Evolutionary conservation across 768 basidiomycete species (phyloP).

Genomic region (Amanita thiersii): DNA sequence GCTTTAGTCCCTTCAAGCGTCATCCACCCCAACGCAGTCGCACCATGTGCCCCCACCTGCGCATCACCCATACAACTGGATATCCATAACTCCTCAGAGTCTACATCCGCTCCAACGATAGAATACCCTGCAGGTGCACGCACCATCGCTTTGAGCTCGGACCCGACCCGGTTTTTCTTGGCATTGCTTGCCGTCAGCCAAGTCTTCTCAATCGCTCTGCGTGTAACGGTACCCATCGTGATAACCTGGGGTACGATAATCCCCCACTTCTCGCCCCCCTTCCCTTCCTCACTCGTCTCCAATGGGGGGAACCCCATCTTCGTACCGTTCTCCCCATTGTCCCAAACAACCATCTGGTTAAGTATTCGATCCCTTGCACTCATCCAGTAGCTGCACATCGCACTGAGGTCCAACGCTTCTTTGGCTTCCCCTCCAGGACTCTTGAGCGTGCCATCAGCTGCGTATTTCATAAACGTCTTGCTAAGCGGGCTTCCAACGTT

Average conservation of each 20-base stretch:
- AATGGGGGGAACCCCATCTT: background rate
- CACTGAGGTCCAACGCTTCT: constrained; percentile 86
- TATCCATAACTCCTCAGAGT: constrained; percentile 99
- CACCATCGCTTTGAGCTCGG: constrained; percentile 97
- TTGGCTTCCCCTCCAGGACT: constrained; percentile 76
- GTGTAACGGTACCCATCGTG: constrained; percentile 98
- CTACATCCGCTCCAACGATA: constrained; percentile 97
- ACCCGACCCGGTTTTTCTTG: constrained; percentile 95
- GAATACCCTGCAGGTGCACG: constrained; percentile 88
- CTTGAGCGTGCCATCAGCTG: constrained; percentile 79
- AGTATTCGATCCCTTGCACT: constrained; percentile 85
- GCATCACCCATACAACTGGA: constrained; percentile 98
- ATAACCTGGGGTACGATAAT: constrained; percentile 95
- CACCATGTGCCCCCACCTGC: constrained; percentile 94
- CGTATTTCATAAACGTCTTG: constrained; percentile 84
- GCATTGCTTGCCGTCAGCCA: constrained; percentile 99
- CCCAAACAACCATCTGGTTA: constrained; percentile 92
- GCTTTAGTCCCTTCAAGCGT: constrained; percentile 95
- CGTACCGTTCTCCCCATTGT: constrained; percentile 26
- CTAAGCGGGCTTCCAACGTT: constrained; percentile 92
- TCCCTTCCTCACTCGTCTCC: background rate
- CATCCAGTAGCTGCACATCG: constrained; percentile 97
- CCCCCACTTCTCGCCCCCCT: constrained; percentile 53
- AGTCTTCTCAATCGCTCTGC: constrained; percentile 94
- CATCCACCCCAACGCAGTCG: constrained; percentile 99